Conservation (phyloP, 306 rosid genomes). For the Acacia melanoxylon region DNA sequence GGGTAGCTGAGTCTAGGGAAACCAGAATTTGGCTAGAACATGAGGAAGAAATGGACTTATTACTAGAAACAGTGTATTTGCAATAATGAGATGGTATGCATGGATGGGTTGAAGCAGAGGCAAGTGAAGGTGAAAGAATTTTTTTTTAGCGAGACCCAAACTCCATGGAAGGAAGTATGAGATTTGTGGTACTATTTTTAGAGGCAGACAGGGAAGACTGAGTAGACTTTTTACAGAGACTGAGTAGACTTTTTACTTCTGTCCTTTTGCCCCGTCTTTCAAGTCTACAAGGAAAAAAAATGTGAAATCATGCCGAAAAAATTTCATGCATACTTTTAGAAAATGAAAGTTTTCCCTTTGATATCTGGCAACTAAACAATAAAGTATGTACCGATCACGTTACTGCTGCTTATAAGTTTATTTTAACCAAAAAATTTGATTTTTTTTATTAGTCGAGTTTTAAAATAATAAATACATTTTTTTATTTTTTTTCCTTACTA, state of each 20-base stretch:
- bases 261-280: background rate
- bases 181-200: conserved; percentile 34
- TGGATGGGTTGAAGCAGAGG: conserved; percentile 39
- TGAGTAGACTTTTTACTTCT: background rate
- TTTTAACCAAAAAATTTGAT: too few relatives aligned
- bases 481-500: too few relatives aligned
- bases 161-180: conserved; percentile 71
- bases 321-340: background rate
- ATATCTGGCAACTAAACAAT: background rate
- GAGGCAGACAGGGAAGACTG: conserved; percentile 32
- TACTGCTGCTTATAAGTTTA: too few relatives aligned
- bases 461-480: too few relatives aligned
- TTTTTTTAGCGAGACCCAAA: conserved; percentile 36
- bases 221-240: conserved; percentile 1
- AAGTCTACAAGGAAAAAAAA: background rate
- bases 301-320: too few relatives aligned
- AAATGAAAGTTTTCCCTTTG: background rate
- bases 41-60: conserved; percentile 24
- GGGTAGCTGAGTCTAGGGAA: conserved; percentile 28
- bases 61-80: conserved; percentile 37
- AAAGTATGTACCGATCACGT: too few relatives aligned
- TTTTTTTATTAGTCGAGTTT: too few relatives aligned
- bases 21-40: conserved; percentile 33
- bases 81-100: conserved; percentile 28
- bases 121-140: conserved; percentile 32